Evolutionary conservation across 2,329 filamentous ascomycete genomes (phyloP).

Genomic region (Chaetomiaceae sp.): DNA sequence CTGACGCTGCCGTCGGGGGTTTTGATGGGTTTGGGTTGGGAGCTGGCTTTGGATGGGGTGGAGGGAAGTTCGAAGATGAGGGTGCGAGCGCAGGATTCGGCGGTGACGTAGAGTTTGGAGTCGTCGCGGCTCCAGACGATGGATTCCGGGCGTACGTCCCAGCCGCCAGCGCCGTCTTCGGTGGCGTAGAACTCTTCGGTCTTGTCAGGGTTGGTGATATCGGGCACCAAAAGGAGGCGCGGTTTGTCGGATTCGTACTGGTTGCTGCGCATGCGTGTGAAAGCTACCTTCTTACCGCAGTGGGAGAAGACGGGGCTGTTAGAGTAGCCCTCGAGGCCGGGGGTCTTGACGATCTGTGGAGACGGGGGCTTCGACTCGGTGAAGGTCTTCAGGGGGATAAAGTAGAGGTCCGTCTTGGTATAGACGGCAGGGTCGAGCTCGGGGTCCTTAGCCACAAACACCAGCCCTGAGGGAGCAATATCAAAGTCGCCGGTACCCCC

Average conservation of each 20-base stretch:
- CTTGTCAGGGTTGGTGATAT: slow-evolving; percentile 51
- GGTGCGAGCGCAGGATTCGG: slow-evolving; percentile 63
- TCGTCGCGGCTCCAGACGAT: slow-evolving; percentile 57
- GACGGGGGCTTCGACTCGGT: slow-evolving; percentile 45
- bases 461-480: slow-evolving; percentile 59
- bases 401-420: slow-evolving; percentile 80
- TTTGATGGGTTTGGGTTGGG: slow-evolving; percentile 48
- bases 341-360: slow-evolving; percentile 53
- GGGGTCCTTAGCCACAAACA: slow-evolving; percentile 73
- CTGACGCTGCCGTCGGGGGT: slow-evolving; percentile 49
- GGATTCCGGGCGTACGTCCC: slow-evolving; percentile 55
- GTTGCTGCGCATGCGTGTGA: slow-evolving; percentile 70
- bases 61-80: slow-evolving; percentile 60
- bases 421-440: slow-evolving; percentile 65
- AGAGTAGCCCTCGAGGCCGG: slow-evolving; percentile 59
- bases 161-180: slow-evolving; percentile 57
- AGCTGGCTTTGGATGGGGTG: slow-evolving; percentile 44
- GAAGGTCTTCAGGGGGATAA: slow-evolving; percentile 61
- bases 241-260: slow-evolving; percentile 81
- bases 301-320: slow-evolving; percentile 68
- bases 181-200: slow-evolving; percentile 60
- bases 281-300: slow-evolving; percentile 66
- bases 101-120: slow-evolving; percentile 64
- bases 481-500: slow-evolving; percentile 80
- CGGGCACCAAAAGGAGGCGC: slow-evolving; percentile 59